Evolutionary conservation across 352 stramenopile genomes (phyloP).

Genomic region (Phytopythium sindhum): DNA sequence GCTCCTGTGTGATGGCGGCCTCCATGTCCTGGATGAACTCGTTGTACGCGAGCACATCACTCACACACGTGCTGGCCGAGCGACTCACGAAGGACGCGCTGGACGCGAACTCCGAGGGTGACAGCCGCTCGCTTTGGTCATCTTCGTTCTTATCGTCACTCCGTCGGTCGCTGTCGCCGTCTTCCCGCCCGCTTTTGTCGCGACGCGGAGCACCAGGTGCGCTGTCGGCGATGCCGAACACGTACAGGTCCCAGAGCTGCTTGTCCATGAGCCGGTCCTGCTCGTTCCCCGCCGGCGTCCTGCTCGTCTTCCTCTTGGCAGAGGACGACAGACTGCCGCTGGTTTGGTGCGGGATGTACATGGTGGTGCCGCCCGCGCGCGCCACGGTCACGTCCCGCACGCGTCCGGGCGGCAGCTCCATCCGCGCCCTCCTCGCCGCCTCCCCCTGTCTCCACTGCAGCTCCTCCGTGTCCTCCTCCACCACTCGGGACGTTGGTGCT

Average conservation of each 20-base stretch:
- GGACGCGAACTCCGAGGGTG: conserved; percentile 20
- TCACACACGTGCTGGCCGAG: conserved; percentile 46
- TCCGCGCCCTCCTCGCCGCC: no score
- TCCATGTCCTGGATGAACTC: conserved; percentile 68
- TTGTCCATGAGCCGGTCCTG: conserved; percentile 48
- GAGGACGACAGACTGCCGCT: background rate
- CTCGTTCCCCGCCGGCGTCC: background rate
- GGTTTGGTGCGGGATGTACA: conserved; percentile 38
- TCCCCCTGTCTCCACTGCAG: background rate
- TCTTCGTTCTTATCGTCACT: background rate
- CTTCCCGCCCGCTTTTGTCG: background rate
- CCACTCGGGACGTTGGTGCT: no score
- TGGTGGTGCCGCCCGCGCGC: conserved; percentile 38
- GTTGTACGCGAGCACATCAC: conserved; percentile 61
- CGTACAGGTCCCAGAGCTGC: conserved; percentile 54
- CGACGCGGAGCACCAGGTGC: conserved; percentile 8
- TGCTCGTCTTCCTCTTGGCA: conserved; percentile 4
- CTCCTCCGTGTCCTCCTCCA: background rate
- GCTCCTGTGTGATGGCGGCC: conserved; percentile 18
- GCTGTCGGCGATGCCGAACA: conserved; percentile 49
- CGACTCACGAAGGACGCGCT: conserved; percentile 30
- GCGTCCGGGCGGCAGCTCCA: background rate
- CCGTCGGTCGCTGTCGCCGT: background rate
- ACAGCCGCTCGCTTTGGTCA: no score
- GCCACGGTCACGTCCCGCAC: conserved; percentile 27